These are phyloP conservation scores for Penicillium sp. DNA, from an alignment of 2,329 filamentous ascomycete species.

Conservation along the genomic window DNA sequence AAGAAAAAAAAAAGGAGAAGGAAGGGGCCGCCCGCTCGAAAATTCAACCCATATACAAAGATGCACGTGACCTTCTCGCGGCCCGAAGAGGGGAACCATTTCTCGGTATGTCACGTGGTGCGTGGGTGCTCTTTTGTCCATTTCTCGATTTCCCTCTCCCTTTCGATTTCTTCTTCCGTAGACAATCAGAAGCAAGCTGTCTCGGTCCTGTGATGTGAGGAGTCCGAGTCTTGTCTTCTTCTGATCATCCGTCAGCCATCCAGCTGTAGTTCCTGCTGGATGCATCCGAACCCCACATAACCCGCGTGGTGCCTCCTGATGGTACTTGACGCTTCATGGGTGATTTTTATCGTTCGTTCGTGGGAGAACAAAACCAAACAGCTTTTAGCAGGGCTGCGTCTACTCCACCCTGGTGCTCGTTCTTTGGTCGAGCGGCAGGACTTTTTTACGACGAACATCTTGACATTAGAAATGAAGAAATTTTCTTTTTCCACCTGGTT, in stretches of 20 bases:
- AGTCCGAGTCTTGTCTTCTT: not conserved
- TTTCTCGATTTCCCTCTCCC: conserved; percentile 1
- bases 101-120: conserved; percentile 12
- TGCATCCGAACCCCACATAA: conserved; percentile 18
- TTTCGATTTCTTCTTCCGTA: not conserved
- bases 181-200: not conserved
- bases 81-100: too few species aligned
- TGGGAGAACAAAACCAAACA: conserved; percentile 44
- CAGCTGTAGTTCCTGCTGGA: not conserved
- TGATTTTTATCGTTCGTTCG: conserved; percentile 39
- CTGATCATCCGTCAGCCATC: too few species aligned
- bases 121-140: conserved; percentile 1
- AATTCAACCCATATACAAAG: conserved; percentile 11
- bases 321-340: conserved; percentile 35
- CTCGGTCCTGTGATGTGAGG: conserved; percentile 15
- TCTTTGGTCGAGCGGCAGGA: conserved; percentile 36
- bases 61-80: conserved; percentile 8
- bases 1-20: conserved; percentile 22
- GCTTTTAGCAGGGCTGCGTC: conserved; percentile 47
- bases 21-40: conserved; percentile 2
- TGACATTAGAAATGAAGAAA: too few species aligned
- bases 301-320: conserved; percentile 20
- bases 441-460: conserved; percentile 44
- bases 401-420: conserved; percentile 45
- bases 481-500: too few species aligned